phyloP scores from a whole-genome alignment of 1,284 basidiomycete species.

The Pascua guehoae region DNA sequence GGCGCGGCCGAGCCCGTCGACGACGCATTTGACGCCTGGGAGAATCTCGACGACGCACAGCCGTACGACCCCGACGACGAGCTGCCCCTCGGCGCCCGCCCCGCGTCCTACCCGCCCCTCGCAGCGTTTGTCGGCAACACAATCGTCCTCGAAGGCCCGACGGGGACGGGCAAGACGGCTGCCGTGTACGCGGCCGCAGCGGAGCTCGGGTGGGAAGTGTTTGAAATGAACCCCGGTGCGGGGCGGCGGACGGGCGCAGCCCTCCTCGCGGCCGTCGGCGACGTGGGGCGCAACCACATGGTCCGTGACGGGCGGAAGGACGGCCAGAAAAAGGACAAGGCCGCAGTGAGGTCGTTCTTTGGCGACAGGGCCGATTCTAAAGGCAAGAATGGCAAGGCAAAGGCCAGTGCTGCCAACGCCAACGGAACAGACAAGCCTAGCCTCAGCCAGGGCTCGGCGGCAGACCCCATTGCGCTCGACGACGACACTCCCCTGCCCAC shows the following conservation, averaged over 20 bases:
- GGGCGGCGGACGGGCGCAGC: conserved; percentile 77
- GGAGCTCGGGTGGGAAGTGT: conserved; percentile 91
- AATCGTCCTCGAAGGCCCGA: conserved; percentile 75
- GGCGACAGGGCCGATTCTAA: not conserved
- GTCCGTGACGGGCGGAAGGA: conserved; percentile 48
- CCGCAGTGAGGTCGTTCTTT: not conserved
- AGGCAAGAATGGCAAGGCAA: conserved; percentile 7
- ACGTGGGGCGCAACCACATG: conserved; percentile 87
- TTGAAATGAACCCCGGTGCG: conserved; percentile 96
- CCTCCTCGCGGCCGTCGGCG: conserved; percentile 78
- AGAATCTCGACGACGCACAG: conserved; percentile 19
- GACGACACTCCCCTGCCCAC: conserved; percentile 1
- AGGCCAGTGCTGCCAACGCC: not conserved
- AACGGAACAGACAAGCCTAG: not conserved
- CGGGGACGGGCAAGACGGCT: conserved; percentile 86
- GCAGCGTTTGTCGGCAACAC: conserved; percentile 64
- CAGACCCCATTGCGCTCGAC: conserved; percentile 32
- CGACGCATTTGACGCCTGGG: conserved; percentile 20
- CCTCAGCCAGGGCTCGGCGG: conserved; percentile 24
- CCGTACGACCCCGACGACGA: conserved; percentile 22
- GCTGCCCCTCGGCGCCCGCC: conserved; percentile 18
- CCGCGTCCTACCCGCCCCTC: conserved; percentile 32
- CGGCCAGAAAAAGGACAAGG: conserved; percentile 9
- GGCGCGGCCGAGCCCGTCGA: conserved; percentile 24
- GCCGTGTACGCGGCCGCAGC: conserved; percentile 88